Base-by-base conservation (phyloP, 495 filamentous ascomycete species). In the Hyaloscypha bicolor region DNA sequence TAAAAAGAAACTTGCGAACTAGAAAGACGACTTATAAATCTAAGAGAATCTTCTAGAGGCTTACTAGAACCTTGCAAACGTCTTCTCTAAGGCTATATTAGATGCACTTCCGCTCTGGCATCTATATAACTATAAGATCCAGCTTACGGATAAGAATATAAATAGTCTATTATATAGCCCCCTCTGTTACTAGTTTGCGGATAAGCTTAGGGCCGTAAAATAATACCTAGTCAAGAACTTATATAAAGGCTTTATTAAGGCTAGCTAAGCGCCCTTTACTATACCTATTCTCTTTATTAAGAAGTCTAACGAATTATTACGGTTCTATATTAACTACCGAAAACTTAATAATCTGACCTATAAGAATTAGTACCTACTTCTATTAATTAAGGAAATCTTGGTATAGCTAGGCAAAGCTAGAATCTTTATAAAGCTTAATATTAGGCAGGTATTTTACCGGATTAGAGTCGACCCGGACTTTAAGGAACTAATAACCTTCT, bases 361-460 rank as follows among this genome's bases (percentile, higher is more conserved):
- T 3, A 82, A 82, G 64, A 76, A 87, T 51, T 35, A 70, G 1
- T 82, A 84, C 59, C 78, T 79, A 0, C 48, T 86, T 0, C 81
- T 79, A 0, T 48, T 83, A 9, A 82, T 85, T 31, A 59, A 81
- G n/a, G 76, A 87, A 60, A 73, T 74, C 0, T 48, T 85, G 3
- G 37, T 70, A 19, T 31, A 66, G 0, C 33, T 86, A 0, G 35
- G 31, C 0, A 65, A n/a, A n/a, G n/a, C n/a, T n/a, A n/a, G n/a
- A n/a, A n/a, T n/a, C n/a, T n/a, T n/a, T n/a, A n/a, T n/a, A 65
- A 84, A 83, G 65, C 56, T 87, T 0, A 77, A 86, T 72, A 48
- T 85, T 12, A 66, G 71, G 2, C 45, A 76, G 31, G 78, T 73
- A 0, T 85, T 80, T 57, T 70, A 85, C 59, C 55, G 70, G 3